A percentile compares a stretch with the other conserved stretches of the same genome.
Conservation (phyloP, 148 eudicot species). For the Silene conica region DNA sequence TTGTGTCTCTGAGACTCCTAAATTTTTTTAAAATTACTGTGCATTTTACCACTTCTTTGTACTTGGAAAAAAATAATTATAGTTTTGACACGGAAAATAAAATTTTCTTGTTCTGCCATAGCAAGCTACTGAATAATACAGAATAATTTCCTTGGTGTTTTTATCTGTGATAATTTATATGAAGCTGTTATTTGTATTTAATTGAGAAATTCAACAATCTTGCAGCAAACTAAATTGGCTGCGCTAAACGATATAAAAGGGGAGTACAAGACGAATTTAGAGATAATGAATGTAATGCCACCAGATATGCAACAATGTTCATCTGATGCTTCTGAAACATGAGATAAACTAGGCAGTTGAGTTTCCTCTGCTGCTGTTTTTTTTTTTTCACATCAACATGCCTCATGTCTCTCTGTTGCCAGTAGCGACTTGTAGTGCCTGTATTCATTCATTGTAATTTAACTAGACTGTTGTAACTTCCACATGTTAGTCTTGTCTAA, state of each 20-base stretch:
- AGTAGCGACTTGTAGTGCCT: constrained; percentile 8
- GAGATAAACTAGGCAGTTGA: constrained; percentile 14
- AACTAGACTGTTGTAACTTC: neutral
- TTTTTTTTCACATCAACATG: constrained; percentile 6
- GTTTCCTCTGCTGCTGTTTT: constrained; percentile 11
- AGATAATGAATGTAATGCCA: constrained; percentile 31
- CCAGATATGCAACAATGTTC: constrained; percentile 27
- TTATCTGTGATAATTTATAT: neutral
- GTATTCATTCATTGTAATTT: constrained; percentile 18
- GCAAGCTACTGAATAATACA: too few species aligned
- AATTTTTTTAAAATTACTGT: neutral
- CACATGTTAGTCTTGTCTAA: neutral
- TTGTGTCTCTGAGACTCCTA: neutral
- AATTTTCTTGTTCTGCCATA: neutral
- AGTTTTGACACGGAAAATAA: neutral
- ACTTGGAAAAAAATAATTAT: neutral
- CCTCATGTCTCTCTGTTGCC: constrained; percentile 5
- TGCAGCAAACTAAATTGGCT: constrained; percentile 51
- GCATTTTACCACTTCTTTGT: neutral
- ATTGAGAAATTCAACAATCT: neutral
- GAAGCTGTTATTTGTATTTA: neutral
- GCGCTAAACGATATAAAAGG: constrained; percentile 54
- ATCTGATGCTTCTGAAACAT: constrained; percentile 30
- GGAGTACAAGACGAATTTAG: constrained; percentile 49
- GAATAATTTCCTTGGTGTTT: neutral